Evolutionary conservation across 306 rosid genomes (phyloP).

Genomic region (Malus asiatica): DNA sequence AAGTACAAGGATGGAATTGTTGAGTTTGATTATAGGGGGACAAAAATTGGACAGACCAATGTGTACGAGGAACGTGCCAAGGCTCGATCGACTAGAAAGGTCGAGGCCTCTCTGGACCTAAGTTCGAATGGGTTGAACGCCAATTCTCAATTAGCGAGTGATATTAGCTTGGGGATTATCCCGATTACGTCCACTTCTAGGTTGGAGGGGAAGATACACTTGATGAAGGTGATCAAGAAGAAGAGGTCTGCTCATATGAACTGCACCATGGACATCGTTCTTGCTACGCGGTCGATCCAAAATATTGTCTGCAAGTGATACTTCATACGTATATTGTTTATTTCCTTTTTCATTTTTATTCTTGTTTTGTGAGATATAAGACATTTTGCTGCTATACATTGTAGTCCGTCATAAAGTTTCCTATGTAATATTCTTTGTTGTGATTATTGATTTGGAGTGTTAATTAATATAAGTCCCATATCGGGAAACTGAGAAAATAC

Average conservation of each 20-base stretch:
- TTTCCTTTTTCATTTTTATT: background rate
- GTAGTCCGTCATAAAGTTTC: background rate
- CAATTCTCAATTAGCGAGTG: conserved; percentile 13
- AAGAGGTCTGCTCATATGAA: conserved; percentile 21
- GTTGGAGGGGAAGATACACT: conserved; percentile 21
- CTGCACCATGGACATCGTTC: conserved; percentile 22
- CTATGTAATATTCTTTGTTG: background rate
- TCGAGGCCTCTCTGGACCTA: background rate
- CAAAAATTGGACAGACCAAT: conserved; percentile 5
- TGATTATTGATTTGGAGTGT: background rate
- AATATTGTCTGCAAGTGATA: conserved; percentile 22
- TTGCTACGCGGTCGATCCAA: conserved; percentile 5
- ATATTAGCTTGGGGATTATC: conserved; percentile 11
- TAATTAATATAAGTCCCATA: background rate
- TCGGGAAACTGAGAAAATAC: too few species aligned
- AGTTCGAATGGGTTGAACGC: background rate
- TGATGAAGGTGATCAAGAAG: conserved; percentile 24
- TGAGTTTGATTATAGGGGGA: conserved; percentile 1
- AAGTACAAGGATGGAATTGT: conserved; percentile 12
- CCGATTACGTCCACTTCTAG: conserved; percentile 1
- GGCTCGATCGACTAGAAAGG: conserved; percentile 22
- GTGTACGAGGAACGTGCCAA: conserved; percentile 13
- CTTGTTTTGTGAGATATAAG: background rate
- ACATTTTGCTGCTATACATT: background rate
- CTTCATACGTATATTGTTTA: background rate